Evolutionary conservation across 2,329 filamentous ascomycete species (phyloP).

Genomic region (Penicillium sp.): DNA sequence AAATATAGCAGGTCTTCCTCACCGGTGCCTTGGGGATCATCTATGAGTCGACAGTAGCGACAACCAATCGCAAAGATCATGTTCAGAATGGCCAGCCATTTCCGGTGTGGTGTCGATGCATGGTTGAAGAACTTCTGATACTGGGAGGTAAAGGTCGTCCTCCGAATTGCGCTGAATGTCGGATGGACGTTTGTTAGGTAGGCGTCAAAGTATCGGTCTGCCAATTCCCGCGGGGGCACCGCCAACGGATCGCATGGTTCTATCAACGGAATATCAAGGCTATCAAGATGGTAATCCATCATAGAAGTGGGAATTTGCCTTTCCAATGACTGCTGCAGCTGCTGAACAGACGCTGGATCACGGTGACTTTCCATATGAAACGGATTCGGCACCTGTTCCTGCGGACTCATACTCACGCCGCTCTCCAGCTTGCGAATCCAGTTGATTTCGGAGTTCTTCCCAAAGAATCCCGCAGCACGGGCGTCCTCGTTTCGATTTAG

Average conservation of each 20-base stretch:
- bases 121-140: slow-evolving; percentile 33
- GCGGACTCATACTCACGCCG: slow-evolving; percentile 19
- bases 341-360: background rate
- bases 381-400: background rate
- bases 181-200: slow-evolving; percentile 42
- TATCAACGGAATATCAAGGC: slow-evolving; percentile 33
- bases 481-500: slow-evolving; percentile 36
- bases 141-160: slow-evolving; percentile 35
- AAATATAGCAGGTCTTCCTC: slow-evolving; percentile 41
- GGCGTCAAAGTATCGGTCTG: slow-evolving; percentile 37
- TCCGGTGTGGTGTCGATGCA: slow-evolving; percentile 27
- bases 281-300: slow-evolving; percentile 41
- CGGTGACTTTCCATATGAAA: background rate
- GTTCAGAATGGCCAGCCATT: slow-evolving; percentile 45
- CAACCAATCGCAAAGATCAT: slow-evolving; percentile 47
- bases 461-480: slow-evolving; percentile 39
- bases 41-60: slow-evolving; percentile 35
- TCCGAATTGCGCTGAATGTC: slow-evolving; percentile 40
- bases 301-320: slow-evolving; percentile 21
- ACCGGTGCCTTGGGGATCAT: slow-evolving; percentile 22
- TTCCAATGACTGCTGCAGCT: background rate
- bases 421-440: slow-evolving; percentile 42
- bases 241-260: slow-evolving; percentile 35
- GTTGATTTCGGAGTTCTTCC: slow-evolving; percentile 43
- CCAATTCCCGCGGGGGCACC: slow-evolving; percentile 35